Percentiles rank a stretch among this genome's conserved stretches.
Conservation (phyloP, 2,329 filamentous ascomycete genomes). For the Moelleriella libera region DNA sequence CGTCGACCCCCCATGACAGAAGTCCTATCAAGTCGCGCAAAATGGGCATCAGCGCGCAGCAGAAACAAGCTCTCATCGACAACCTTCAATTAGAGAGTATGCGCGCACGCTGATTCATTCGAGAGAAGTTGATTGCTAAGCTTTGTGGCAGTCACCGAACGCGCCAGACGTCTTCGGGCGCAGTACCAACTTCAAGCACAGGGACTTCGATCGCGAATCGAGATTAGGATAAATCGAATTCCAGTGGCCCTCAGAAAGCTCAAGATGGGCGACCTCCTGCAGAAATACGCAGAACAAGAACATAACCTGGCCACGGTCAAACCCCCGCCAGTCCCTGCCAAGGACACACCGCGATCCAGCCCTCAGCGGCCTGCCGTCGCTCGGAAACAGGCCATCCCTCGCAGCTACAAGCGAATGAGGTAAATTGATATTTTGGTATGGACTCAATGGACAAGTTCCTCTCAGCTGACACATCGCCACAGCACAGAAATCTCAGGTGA, state of each 20-base stretch:
- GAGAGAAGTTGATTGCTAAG: background rate
- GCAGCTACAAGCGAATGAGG: slow-evolving; percentile 35
- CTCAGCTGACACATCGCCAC: slow-evolving; percentile 6
- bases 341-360: slow-evolving; percentile 26
- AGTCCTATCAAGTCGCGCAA: slow-evolving; percentile 51
- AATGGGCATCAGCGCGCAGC: slow-evolving; percentile 48
- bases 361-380: slow-evolving; percentile 18
- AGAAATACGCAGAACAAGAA: slow-evolving; percentile 32
- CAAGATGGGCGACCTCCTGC: slow-evolving; percentile 68
- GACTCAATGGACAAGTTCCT: background rate
- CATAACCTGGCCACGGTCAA: slow-evolving; percentile 21
- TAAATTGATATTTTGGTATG: slow-evolving; percentile 12
- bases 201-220: slow-evolving; percentile 70
- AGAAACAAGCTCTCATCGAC: slow-evolving; percentile 80
- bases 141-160: slow-evolving; percentile 55
- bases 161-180: slow-evolving; percentile 73
- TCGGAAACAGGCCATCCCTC: slow-evolving; percentile 10
- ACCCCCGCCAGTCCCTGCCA: slow-evolving; percentile 34
- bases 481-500: slow-evolving; percentile 55
- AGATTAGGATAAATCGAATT: slow-evolving; percentile 87
- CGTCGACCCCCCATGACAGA: slow-evolving; percentile 26
- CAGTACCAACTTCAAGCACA: slow-evolving; percentile 84
- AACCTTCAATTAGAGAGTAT: slow-evolving; percentile 81
- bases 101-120: slow-evolving; percentile 10
- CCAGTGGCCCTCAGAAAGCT: slow-evolving; percentile 64